Conservation (phyloP, 2,329 filamentous ascomycete species). For the Pseudogymnoascus pannorum region DNA sequence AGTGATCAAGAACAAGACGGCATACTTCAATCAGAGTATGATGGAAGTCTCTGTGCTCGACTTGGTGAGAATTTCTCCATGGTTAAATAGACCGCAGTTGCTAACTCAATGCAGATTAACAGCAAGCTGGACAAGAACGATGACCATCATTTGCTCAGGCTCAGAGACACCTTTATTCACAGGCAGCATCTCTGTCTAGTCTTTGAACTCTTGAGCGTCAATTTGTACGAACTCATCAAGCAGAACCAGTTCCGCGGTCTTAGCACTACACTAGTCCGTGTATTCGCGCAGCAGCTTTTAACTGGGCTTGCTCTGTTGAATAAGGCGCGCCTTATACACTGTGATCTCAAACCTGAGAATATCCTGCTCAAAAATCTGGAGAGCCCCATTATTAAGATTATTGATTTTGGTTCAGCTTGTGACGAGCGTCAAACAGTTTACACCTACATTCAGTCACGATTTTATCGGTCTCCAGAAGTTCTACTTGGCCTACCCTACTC, state of each 20-base stretch:
- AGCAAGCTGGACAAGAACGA: conserved; percentile 99
- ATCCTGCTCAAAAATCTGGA: conserved; percentile 97
- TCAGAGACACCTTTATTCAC: conserved; percentile 98
- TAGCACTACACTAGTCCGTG: conserved; percentile 91
- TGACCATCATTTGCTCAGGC: conserved; percentile 85
- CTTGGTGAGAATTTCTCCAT: conserved; percentile 51
- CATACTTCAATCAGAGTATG: conserved; percentile 99
- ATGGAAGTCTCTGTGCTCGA: conserved; percentile 99
- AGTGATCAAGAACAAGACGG: conserved; percentile 97
- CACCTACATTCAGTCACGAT: conserved; percentile 97
- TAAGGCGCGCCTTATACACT: conserved; percentile 95
- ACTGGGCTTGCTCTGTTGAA: conserved; percentile 88
- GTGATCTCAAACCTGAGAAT: conserved; percentile 96
- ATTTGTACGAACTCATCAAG: conserved; percentile 97
- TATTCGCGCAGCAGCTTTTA: conserved; percentile 93
- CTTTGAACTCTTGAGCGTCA: conserved; percentile 93
- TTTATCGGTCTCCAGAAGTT: conserved; percentile 95
- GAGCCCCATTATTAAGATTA: conserved; percentile 99
- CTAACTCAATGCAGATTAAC: conserved; percentile 60
- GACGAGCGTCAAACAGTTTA: conserved; percentile 98
- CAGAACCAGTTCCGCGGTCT: conserved; percentile 98
- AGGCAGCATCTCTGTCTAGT: conserved; percentile 93
- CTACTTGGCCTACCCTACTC: conserved; percentile 93
- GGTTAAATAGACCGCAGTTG: not conserved
- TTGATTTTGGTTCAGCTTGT: conserved; percentile 97